Base-by-base conservation (phyloP, 108 stramenopile genomes). In the Cyclotella atomus region DNA sequence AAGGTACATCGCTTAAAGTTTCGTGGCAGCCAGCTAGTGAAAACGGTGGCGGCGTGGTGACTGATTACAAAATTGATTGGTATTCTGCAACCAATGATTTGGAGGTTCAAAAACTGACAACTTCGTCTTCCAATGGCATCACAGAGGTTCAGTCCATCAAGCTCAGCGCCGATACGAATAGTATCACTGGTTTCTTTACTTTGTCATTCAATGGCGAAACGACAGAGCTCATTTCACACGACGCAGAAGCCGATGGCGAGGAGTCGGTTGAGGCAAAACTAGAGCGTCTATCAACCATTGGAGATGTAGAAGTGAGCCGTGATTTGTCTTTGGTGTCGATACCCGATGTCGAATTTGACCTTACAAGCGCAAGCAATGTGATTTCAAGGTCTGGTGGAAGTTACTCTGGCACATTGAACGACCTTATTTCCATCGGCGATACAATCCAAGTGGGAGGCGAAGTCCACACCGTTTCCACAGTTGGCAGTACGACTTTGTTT, bases 61-160 rank as follows among this genome's bases (percentile, higher is more conserved):
- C 69, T 30, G 54, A 67, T 45, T 91, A 90, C 59, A 45, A 76
- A 50, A 60, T 91, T 28, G 87, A 90, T 70, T 89, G 77, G 79
- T 89, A 82, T 68, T 77, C 85, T 6, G 52, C 60, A 50, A 54
- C 71, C 15, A 76, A 76, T 12, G 66, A 73, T 47, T 46, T 38
- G 12, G 93, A 93, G 55, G 86, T 93, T 27, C 95, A 95, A 85
- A 82, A 82, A 14, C 57, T 96, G 45, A 93, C 93, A 47, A 86
- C 87, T 9, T 89, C 86, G 6, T 76, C 90, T 0, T 57, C 82
- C 21, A 86, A 83, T 54, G 91, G 88, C n/a, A 50, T 82, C 17
- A 60, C 60, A 10, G 88, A 92, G 68, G 57, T 92, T 23, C 91
- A 92, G 61, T 57, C 72, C 10, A 70, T 92, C 52, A 75, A 60